A percentile compares a stretch with the other conserved stretches of the same genome.
These are phyloP conservation scores for Aspergillus sp. DNA, from an alignment of 2,329 filamentous ascomycete species.

Conservation along the genomic window DNA sequence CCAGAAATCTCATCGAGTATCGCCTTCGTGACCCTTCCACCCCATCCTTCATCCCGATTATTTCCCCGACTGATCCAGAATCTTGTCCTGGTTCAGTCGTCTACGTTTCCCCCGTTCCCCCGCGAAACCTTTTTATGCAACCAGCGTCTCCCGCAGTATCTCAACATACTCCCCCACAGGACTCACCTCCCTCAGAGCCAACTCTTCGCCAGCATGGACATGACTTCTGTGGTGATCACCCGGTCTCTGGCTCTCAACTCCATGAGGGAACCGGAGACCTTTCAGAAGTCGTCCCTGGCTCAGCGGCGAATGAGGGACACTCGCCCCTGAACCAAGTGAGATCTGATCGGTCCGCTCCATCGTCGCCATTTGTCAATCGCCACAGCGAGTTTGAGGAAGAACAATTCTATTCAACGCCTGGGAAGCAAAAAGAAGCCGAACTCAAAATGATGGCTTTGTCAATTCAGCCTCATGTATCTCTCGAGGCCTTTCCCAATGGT, in stretches of 20 bases:
- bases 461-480: constrained; percentile 42
- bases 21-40: not conserved
- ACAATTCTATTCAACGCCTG: no score
- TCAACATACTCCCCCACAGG: constrained; percentile 40
- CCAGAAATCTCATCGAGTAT: no score
- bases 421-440: constrained; percentile 40
- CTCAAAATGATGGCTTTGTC: constrained; percentile 49
- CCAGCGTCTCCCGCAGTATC: constrained; percentile 51
- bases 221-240: constrained; percentile 38
- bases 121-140: constrained; percentile 59
- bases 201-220: constrained; percentile 57
- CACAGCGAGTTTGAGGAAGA: no score
- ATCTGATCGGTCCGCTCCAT: constrained; percentile 17
- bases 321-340: constrained; percentile 27
- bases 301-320: constrained; percentile 13
- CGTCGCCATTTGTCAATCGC: constrained; percentile 35
- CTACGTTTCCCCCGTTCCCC: constrained; percentile 23
- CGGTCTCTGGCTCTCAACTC: constrained; percentile 40
- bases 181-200: constrained; percentile 31
- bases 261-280: constrained; percentile 35
- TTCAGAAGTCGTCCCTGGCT: constrained; percentile 16
- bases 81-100: constrained; percentile 52
- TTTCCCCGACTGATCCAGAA: constrained; percentile 47
- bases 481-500: constrained; percentile 77
- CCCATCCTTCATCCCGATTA: constrained; percentile 2